Conservation (phyloP, 768 basidiomycete genomes). For the Lactarius trivialis region DNA sequence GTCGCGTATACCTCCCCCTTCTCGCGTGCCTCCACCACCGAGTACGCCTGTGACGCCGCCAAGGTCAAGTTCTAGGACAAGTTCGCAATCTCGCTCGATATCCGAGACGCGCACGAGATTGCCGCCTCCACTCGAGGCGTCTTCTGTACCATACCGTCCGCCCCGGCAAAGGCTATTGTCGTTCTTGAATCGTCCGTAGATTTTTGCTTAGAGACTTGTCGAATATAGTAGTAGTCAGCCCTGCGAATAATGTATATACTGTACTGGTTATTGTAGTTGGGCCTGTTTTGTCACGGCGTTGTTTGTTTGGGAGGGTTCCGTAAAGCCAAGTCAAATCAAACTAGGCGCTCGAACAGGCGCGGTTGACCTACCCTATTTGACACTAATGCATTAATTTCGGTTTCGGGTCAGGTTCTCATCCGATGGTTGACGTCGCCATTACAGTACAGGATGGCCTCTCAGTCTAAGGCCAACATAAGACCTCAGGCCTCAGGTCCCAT, state of each 20-base stretch:
- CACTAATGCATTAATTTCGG: not conserved
- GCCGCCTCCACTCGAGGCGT: constrained; percentile 1
- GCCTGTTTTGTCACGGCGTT: too few species aligned
- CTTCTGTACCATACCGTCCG: constrained; percentile 9
- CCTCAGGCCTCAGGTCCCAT: not conserved
- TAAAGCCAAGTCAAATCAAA: not conserved
- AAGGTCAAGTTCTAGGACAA: not conserved
- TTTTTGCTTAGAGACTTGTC: not conserved
- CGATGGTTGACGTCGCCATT: not conserved
- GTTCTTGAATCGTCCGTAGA: not conserved
- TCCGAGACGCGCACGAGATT: constrained; percentile 15
- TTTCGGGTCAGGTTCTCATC: not conserved
- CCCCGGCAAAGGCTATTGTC: constrained; percentile 5
- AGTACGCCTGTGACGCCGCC: not conserved
- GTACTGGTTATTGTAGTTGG: too few species aligned
- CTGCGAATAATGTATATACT: not conserved
- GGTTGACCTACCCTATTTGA: too few species aligned
- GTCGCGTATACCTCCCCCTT: not conserved
- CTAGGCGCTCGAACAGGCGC: not conserved
- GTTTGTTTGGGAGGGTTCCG: not conserved
- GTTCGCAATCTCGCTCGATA: not conserved
- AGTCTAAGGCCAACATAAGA: not conserved
- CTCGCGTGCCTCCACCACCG: not conserved
- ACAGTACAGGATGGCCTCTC: not conserved
- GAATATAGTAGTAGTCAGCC: not conserved